These are phyloP conservation scores for Starmerella powellii DNA, from an alignment of 805 yeast genomes.

Conservation along the genomic window DNA sequence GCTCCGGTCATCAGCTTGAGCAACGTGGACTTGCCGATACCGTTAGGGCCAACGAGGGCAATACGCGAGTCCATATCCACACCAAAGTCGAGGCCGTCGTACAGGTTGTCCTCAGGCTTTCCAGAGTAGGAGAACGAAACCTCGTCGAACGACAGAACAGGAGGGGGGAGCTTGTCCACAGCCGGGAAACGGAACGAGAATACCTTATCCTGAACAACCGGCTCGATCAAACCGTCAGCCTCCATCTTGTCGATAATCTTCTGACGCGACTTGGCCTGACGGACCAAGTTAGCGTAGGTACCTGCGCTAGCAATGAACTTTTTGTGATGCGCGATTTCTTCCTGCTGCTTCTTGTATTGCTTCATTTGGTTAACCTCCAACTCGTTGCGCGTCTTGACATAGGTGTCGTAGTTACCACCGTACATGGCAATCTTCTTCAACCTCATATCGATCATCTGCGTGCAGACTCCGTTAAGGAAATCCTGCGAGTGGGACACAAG, in stretches of 20 bases:
- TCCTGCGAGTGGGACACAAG: constrained; percentile 97
- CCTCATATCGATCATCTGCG: constrained; percentile 98
- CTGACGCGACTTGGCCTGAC: constrained; percentile 98
- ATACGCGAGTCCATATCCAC: constrained; percentile 98
- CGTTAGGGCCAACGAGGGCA: constrained; percentile 96
- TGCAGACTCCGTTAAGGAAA: constrained; percentile 97
- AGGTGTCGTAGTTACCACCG: constrained; percentile 98
- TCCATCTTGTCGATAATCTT: constrained; percentile 99
- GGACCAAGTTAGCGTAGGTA: constrained; percentile 97
- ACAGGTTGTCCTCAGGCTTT: constrained; percentile 73
- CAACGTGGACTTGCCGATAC: constrained; percentile 96
- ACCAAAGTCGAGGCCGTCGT: constrained; percentile 88
- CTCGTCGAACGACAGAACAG: constrained; percentile 91
- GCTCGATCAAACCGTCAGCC: constrained; percentile 88
- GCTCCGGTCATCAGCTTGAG: constrained; percentile 95
- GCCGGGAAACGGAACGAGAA: constrained; percentile 90
- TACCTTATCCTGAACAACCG: constrained; percentile 85
- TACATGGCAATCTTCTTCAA: constrained; percentile 55
- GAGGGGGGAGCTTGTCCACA: constrained; percentile 96
- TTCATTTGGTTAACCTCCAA: constrained; percentile 95
- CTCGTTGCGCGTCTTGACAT: constrained; percentile 87
- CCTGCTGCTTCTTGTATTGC: constrained; percentile 94
- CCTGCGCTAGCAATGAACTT: constrained; percentile 99
- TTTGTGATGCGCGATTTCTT: constrained; percentile 95
- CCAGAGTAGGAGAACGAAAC: constrained; percentile 75